These are phyloP conservation scores for Rhodotorula diobovata DNA, from an alignment of 768 basidiomycete genomes.

Conservation along the genomic window DNA sequence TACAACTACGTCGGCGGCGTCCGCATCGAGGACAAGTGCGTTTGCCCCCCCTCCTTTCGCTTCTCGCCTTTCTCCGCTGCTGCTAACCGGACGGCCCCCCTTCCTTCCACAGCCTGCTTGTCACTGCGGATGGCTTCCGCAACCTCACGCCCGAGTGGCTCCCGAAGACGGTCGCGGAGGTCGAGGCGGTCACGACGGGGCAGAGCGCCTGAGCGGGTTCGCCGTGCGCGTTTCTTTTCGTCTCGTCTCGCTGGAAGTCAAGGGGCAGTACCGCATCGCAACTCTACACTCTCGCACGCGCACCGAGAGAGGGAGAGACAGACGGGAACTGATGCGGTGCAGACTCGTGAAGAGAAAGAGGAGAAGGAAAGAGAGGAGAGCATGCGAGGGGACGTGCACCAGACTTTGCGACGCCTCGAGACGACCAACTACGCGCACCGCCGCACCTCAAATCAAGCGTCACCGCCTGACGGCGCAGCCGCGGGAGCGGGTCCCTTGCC, in stretches of 20 bases:
- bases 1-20: slow-evolving; percentile 86
- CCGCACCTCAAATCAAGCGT: background rate
- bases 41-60: background rate
- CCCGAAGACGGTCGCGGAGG: slow-evolving; percentile 68
- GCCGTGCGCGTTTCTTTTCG: too few species aligned
- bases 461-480: background rate
- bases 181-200: slow-evolving; percentile 59
- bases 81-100: background rate
- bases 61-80: background rate
- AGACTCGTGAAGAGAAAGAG: background rate
- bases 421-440: background rate
- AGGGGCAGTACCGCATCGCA: background rate
- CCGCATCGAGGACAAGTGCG: slow-evolving; percentile 74
- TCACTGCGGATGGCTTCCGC: slow-evolving; percentile 68
- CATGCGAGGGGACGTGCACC: too few species aligned
- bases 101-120: slow-evolving; percentile 55
- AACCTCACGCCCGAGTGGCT: slow-evolving; percentile 73
- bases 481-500: background rate
- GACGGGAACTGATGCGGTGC: background rate
- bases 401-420: background rate
- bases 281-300: too few species aligned
- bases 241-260: background rate
- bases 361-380: background rate
- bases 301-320: background rate
- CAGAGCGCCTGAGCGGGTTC: background rate